A percentile compares a stretch with the other conserved stretches of the same genome.
These are phyloP conservation scores for Sutorius eximius DNA, from an alignment of 1,284 basidiomycete species.

Conservation along the genomic window DNA sequence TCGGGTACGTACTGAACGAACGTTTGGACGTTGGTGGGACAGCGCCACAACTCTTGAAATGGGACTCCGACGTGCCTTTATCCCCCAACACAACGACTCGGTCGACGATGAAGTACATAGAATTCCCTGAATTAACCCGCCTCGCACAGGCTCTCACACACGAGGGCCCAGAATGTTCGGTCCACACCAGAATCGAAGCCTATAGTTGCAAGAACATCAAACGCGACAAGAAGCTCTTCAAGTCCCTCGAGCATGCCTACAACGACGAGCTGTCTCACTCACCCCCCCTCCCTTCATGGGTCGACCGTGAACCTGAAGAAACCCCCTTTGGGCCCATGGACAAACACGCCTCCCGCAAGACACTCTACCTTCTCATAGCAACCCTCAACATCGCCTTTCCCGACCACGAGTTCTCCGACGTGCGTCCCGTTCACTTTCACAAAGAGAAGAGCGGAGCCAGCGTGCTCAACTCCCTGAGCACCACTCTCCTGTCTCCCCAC, in stretches of 20 bases:
- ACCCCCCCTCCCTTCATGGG: slow-evolving; percentile 68
- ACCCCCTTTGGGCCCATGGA: slow-evolving; percentile 79
- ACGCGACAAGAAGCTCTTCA: slow-evolving; percentile 96
- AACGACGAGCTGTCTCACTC: slow-evolving; percentile 73
- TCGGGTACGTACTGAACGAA: not conserved
- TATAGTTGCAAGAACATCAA: slow-evolving; percentile 98
- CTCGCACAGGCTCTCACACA: slow-evolving; percentile 83
- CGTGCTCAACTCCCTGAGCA: slow-evolving; percentile 80
- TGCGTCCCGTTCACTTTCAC: slow-evolving; percentile 89
- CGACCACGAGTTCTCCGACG: slow-evolving; percentile 95
- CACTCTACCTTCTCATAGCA: slow-evolving; percentile 91
- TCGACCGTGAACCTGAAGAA: slow-evolving; percentile 68
- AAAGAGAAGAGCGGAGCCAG: slow-evolving; percentile 76
- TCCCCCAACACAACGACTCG: not conserved
- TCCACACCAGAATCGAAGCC: slow-evolving; percentile 92
- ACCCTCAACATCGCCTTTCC: slow-evolving; percentile 97
- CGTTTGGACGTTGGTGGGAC: slow-evolving; percentile 1
- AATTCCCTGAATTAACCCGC: slow-evolving; percentile 76
- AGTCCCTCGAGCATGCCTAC: slow-evolving; percentile 85
- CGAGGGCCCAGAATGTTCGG: slow-evolving; percentile 86
- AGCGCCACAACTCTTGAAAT: slow-evolving; percentile 16
- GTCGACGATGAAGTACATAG: slow-evolving; percentile 84
- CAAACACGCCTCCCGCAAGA: slow-evolving; percentile 79
- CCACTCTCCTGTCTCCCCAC: slow-evolving; percentile 70
- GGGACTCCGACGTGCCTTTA: slow-evolving; percentile 19